These are phyloP conservation scores for Rutstroemia sp. DNA, from an alignment of 2,329 filamentous ascomycete genomes.

Conservation along the genomic window DNA sequence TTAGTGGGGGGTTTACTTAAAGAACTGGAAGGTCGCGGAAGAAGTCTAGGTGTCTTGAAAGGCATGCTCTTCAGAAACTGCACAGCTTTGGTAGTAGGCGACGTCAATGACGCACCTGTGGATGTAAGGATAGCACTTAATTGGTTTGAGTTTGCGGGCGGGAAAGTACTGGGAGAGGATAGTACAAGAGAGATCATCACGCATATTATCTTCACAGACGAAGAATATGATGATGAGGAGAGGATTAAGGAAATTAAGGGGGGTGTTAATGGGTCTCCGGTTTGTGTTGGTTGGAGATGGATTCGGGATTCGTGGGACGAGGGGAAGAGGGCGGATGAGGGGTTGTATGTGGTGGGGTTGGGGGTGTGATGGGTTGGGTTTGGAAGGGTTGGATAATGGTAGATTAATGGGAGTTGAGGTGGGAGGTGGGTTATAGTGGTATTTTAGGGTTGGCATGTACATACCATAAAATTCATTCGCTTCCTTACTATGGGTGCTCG, in stretches of 20 bases:
- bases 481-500: too few relatives aligned
- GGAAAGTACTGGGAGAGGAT: constrained; percentile 27
- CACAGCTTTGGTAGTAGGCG: constrained; percentile 30
- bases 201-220: constrained; percentile 57
- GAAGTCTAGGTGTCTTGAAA: constrained; percentile 37
- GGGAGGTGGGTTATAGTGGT: too few relatives aligned
- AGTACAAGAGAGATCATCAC: constrained; percentile 43
- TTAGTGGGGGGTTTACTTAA: constrained; percentile 40
- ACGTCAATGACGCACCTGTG: constrained; percentile 19
- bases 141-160: constrained; percentile 63
- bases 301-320: constrained; percentile 74
- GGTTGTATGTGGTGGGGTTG: constrained; percentile 38
- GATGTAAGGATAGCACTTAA: constrained; percentile 42
- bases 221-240: constrained; percentile 35
- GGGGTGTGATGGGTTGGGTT: too few relatives aligned
- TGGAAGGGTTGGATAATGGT: too few relatives aligned
- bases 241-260: constrained; percentile 33
- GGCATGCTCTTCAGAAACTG: constrained; percentile 44
- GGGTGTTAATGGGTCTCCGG: constrained; percentile 43
- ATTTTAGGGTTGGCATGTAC: too few relatives aligned
- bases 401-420: too few relatives aligned
- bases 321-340: constrained; percentile 72
- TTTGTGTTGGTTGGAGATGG: constrained; percentile 66
- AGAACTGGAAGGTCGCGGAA: constrained; percentile 49
- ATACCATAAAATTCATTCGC: too few relatives aligned